Evolutionary conservation across 2,329 filamentous ascomycete genomes (phyloP).

Genomic region (Nigrospora sphaerica): DNA sequence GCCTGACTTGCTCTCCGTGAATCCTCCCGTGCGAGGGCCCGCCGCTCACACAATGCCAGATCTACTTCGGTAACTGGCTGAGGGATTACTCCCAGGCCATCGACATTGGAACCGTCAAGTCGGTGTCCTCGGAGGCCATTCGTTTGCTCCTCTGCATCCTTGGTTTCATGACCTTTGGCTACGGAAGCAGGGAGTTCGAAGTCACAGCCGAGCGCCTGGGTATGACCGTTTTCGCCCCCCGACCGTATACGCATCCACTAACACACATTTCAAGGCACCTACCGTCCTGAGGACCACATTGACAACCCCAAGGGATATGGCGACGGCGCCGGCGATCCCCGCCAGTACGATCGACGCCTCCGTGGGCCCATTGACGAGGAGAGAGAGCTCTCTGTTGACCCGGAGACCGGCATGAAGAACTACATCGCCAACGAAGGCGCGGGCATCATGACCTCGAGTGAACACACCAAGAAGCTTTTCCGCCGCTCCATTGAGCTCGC

Average conservation of each 20-base stretch:
- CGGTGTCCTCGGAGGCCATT: constrained; percentile 84
- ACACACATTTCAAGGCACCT: constrained; percentile 42
- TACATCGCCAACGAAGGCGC: constrained; percentile 84
- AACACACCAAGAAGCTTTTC: constrained; percentile 69
- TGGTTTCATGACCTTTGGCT: constrained; percentile 84
- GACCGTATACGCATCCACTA: not conserved
- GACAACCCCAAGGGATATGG: constrained; percentile 78
- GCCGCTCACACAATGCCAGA: not conserved
- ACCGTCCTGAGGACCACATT: constrained; percentile 77
- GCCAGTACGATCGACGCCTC: constrained; percentile 72
- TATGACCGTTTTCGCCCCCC: not conserved
- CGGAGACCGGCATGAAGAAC: constrained; percentile 74
- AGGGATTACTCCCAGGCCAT: constrained; percentile 85
- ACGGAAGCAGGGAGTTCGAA: constrained; percentile 77
- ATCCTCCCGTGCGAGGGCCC: too few relatives aligned
- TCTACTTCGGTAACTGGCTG: constrained; percentile 97
- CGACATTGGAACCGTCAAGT: constrained; percentile 86
- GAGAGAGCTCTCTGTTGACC: constrained; percentile 72
- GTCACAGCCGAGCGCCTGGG: constrained; percentile 70
- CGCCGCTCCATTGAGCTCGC: constrained; percentile 70
- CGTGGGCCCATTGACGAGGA: constrained; percentile 75
- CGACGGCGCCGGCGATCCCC: constrained; percentile 72
- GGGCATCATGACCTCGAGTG: constrained; percentile 75
- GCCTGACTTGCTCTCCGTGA: too few relatives aligned
- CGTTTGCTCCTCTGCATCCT: constrained; percentile 83